These are phyloP conservation scores for Boletus vinaceobasis DNA, from an alignment of 768 basidiomycete genomes.

Conservation along the genomic window DNA sequence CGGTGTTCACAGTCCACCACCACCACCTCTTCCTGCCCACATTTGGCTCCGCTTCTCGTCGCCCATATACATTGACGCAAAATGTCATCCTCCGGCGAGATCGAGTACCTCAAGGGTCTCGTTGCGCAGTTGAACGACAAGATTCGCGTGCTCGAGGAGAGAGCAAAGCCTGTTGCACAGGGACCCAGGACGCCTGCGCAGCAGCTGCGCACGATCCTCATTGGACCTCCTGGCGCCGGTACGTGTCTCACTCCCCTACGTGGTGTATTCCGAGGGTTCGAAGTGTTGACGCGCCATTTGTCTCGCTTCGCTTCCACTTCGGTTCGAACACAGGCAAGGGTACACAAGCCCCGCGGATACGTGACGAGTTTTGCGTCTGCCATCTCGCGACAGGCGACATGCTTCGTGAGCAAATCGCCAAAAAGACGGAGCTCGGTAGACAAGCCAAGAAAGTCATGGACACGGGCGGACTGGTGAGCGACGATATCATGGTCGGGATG, in stretches of 20 bases:
- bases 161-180: slow-evolving; percentile 47
- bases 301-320: not conserved
- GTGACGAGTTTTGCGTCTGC: slow-evolving; percentile 91
- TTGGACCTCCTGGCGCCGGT: slow-evolving; percentile 98
- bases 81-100: slow-evolving; percentile 72
- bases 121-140: slow-evolving; percentile 89
- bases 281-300: not conserved
- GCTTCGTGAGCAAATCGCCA: slow-evolving; percentile 88
- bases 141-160: slow-evolving; percentile 74
- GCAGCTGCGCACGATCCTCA: slow-evolving; percentile 85
- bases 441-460: slow-evolving; percentile 99
- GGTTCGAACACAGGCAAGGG: slow-evolving; percentile 73
- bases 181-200: slow-evolving; percentile 59
- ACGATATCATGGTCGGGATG: slow-evolving; percentile 97
- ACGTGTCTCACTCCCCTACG: slow-evolving; percentile 22
- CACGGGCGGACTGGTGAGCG: slow-evolving; percentile 87
- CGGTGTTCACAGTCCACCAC: not conserved
- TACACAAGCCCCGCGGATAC: slow-evolving; percentile 93
- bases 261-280: not conserved
- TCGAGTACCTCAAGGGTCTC: slow-evolving; percentile 93
- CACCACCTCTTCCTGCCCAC: not conserved
- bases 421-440: slow-evolving; percentile 83
- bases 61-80: slow-evolving; percentile 2
- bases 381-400: slow-evolving; percentile 99
- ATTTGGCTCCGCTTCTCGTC: not conserved